Evolutionary conservation across 2,329 filamentous ascomycete genomes (phyloP), one percentile per base, ranked within the genome.

Genomic region (Cordyceps fumosorosea): DNA sequence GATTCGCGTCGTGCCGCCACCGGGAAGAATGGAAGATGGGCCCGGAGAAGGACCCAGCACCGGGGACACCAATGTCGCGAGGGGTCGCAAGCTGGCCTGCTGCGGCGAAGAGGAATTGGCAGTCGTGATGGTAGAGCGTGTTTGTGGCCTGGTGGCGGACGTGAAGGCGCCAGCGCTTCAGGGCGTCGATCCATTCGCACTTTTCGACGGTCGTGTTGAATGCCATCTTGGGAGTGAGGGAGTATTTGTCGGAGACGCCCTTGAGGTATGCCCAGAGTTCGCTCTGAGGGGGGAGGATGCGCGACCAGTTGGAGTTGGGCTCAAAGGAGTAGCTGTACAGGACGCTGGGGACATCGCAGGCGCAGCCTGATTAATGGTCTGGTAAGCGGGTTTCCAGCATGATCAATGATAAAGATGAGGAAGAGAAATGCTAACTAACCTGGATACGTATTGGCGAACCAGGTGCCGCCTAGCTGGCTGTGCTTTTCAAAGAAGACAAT

Each of bases 391-490:
- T 32, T 32, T 32, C 29, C 8, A 53, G 34, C n/a, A 5, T 7
- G 18, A 34, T 5, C 11, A 40, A 40, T 6, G 14, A 40, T 40
- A 40, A 40, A 12, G 37, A 18, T 26, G 16, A 12, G 14, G n/a
- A 16, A 16, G 22, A 10, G 22, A 50, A 34, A n/a, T 5, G 12
- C 48, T 70, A 73, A 69, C 81, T 40, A 12, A 40, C 37, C 81
- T 7, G 82, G 85, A 70, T 89, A 88, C 37, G 78, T 75, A 69
- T 88, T 89, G 52, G 80, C 79, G 72, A 79, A 80, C 86, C 86
- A 89, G 2, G 85, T 88, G 5, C 86, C 86, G 42, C 85, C 86
- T 52, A 87, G 76, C 2, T 79, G 79, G 3, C 76, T 72, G 64
- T 84, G 76, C 14, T 81, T 76, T 22, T 88, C 86, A 63, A 87